Evolutionary conservation across 148 eudicot species (phyloP).

Genomic region (Persicaria maculosa): DNA sequence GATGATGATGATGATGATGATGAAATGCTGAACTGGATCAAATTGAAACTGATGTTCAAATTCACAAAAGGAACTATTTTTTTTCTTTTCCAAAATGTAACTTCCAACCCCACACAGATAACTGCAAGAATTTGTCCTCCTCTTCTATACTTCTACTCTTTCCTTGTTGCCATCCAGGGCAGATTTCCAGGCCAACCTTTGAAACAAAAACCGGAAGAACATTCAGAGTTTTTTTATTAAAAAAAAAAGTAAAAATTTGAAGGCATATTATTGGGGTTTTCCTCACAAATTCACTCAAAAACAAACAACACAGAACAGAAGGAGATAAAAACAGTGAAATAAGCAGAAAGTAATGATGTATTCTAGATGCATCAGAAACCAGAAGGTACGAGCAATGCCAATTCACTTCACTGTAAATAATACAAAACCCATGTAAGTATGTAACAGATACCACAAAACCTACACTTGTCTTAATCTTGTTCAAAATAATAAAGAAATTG

Average conservation of each 20-base stretch:
- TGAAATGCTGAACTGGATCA: neutral
- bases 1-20: neutral
- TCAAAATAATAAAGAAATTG: neutral
- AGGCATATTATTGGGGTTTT: neutral
- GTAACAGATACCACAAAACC: neutral
- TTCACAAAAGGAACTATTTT: slow-evolving; percentile 11
- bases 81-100: slow-evolving; percentile 15
- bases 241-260: neutral
- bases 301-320: slow-evolving; percentile 1
- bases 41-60: slow-evolving; percentile 12
- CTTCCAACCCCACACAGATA: slow-evolving; percentile 19
- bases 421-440: slow-evolving; percentile 6
- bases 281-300: neutral
- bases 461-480: slow-evolving; percentile 2
- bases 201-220: slow-evolving; percentile 7
- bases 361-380: neutral
- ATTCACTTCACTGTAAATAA: neutral
- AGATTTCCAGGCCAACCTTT: slow-evolving; percentile 1
- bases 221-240: neutral
- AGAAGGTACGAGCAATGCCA: slow-evolving; percentile 3
- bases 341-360: slow-evolving; percentile 9
- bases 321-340: neutral
- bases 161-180: slow-evolving; percentile 7
- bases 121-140: neutral
- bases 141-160: slow-evolving; percentile 11